Evolutionary conservation across 116 monocot species (phyloP), one percentile per base, ranked within the genome.

Genomic region (Phalaenopsis hybrid): DNA sequence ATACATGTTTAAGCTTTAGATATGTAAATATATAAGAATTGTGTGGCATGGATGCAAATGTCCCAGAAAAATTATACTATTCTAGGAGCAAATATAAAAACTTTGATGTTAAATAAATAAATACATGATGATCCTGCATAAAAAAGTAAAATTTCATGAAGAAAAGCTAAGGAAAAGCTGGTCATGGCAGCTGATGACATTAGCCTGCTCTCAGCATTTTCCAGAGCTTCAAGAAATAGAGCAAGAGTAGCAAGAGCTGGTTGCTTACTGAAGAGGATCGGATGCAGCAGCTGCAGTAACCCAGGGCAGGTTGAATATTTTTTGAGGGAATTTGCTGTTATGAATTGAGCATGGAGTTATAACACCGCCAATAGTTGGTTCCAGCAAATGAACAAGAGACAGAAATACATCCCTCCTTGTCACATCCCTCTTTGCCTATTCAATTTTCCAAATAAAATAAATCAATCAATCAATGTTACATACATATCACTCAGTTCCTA

Each of bases 351-450:
- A 43, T 20, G 52, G 44, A 17, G 58, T 52, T 11, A 46, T 21
- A 37, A 21, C 37, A 11, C 77, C 5, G 28, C 77, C 57, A 16
- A 57, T 43, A 2, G 52, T 72, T 12, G 81, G 81, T 13, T 81
- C 85, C 68, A 85, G 17, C 8, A 78, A 34, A 50, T 52, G 82
- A 20, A 88, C 85, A 18, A 88, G 82, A 1, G 87, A 81, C 65
- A 46, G 18, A 75, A 75, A 75, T 17, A 48, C 46, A 45, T 75
- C 75, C 46, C 48, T 75, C 46, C 75, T 82, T 1, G 85, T 88
- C 51, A 82, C 79, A 45, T 88, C 85, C 79, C 77, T 84, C 77
- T 88, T 88, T 21, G 87, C 87, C 87, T 88, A 78, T 21, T 44
- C 68, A 21, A 67, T 12, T 5, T 48, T 48, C 0, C 6, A 41